Percentiles rank a stretch among this genome's conserved stretches.
These are phyloP conservation scores for Cryptosporidium ryanae DNA, from an alignment of 169 alveolate species.

Conservation along the genomic window DNA sequence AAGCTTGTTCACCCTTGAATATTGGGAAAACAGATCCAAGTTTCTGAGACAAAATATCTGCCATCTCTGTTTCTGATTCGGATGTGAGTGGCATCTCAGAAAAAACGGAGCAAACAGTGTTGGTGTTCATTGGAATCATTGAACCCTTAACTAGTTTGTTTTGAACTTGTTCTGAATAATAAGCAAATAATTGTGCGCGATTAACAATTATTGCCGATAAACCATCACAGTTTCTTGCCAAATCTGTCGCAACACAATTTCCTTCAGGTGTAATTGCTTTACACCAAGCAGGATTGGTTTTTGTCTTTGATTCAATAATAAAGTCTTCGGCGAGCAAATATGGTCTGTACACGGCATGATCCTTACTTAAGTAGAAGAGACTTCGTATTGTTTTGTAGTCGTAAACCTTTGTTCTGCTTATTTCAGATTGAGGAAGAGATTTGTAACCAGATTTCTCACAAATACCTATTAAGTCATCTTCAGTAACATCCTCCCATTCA, in stretches of 20 bases:
- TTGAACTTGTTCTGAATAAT: slow-evolving; percentile 26
- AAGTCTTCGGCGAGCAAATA: slow-evolving; percentile 18
- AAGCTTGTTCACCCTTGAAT: slow-evolving; percentile 35
- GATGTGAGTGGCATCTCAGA: slow-evolving; percentile 4
- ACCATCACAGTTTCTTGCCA: slow-evolving; percentile 69
- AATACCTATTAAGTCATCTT: slow-evolving; percentile 25
- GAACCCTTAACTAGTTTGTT: slow-evolving; percentile 53
- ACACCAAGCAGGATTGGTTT: slow-evolving; percentile 56
- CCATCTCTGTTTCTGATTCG: slow-evolving; percentile 7
- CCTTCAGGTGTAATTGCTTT: slow-evolving; percentile 61
- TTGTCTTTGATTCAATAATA: slow-evolving; percentile 45
- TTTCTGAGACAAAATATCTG: not conserved
- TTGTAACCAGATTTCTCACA: slow-evolving; percentile 68
- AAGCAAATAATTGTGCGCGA: slow-evolving; percentile 60
- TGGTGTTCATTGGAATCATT: slow-evolving; percentile 40
- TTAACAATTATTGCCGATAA: slow-evolving; percentile 45
- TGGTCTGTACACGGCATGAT: slow-evolving; percentile 59
- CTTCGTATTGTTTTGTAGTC: slow-evolving; percentile 1
- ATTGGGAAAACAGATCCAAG: slow-evolving; percentile 53
- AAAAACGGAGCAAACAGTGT: slow-evolving; percentile 46
- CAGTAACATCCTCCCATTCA: slow-evolving; percentile 52
- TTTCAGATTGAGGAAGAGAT: slow-evolving; percentile 14
- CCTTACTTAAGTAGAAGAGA: slow-evolving; percentile 41
- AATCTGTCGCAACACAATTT: slow-evolving; percentile 48
- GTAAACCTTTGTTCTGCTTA: slow-evolving; percentile 14